phyloP scores from a whole-genome alignment of 306 rosid species.

The Leucaena leucocephala region DNA sequence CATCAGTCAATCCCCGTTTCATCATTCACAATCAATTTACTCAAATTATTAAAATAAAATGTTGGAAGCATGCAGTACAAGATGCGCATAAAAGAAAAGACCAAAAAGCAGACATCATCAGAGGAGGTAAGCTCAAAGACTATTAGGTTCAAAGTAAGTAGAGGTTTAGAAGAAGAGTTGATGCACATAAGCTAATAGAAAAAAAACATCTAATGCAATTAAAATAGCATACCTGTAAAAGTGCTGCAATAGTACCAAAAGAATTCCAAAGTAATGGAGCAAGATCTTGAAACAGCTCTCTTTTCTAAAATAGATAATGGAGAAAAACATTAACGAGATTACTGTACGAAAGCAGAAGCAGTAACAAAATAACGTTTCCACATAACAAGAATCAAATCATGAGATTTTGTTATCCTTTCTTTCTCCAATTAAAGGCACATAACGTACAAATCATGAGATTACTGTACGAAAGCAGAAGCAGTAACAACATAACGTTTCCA shows the following conservation, averaged over 20 bases:
- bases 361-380: slow-evolving; percentile 40
- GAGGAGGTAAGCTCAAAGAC: not conserved
- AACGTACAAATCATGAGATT: slow-evolving; percentile 30
- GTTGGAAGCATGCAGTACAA: slow-evolving; percentile 15
- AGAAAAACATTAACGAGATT: slow-evolving; percentile 13
- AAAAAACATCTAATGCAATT: slow-evolving; percentile 29
- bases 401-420: not conserved
- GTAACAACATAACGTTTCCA: slow-evolving; percentile 40
- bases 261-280: slow-evolving; percentile 97
- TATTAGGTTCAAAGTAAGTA: slow-evolving; percentile 4
- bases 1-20: slow-evolving; percentile 8
- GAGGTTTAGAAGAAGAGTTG: slow-evolving; percentile 13
- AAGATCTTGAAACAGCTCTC: slow-evolving; percentile 94
- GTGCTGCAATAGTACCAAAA: slow-evolving; percentile 93
- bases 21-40: not conserved
- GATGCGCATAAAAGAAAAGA: not conserved
- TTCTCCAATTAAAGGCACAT: not conserved
- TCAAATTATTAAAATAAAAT: slow-evolving; percentile 11
- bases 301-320: slow-evolving; percentile 59
- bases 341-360: slow-evolving; percentile 41
- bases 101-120: slow-evolving; percentile 9
- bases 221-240: slow-evolving; percentile 60
- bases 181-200: slow-evolving; percentile 22
- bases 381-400: slow-evolving; percentile 47
- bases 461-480: slow-evolving; percentile 41